Evolutionary conservation across 306 rosid genomes (phyloP).

Genomic region (Trifolium subterraneum): DNA sequence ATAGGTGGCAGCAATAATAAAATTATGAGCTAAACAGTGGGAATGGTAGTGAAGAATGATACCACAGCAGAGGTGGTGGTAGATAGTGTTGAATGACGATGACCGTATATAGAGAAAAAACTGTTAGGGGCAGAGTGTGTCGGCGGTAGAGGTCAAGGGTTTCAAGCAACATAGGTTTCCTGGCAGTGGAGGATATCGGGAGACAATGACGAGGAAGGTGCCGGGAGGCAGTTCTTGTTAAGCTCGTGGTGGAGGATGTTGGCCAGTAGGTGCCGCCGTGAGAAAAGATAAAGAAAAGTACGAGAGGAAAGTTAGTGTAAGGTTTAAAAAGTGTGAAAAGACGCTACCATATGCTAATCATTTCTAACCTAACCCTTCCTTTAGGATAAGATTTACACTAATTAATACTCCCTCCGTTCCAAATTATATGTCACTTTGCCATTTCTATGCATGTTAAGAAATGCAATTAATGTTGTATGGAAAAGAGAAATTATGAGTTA

Average conservation of each 20-base stretch:
- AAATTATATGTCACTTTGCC: too few relatives aligned
- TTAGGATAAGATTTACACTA: not conserved
- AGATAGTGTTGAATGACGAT: not conserved
- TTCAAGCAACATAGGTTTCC: not conserved
- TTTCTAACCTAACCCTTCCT: not conserved
- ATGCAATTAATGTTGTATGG: too few relatives aligned
- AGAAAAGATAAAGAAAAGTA: not conserved
- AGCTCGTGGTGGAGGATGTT: not conserved
- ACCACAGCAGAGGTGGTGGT: not conserved
- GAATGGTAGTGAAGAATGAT: not conserved
- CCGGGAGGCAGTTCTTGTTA: not conserved
- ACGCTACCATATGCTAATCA: not conserved
- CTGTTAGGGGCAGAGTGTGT: not conserved
- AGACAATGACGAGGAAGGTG: not conserved
- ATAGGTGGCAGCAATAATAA: conserved; percentile 1
- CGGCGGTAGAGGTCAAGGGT: not conserved
- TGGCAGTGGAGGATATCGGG: conserved; percentile 1
- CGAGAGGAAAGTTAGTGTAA: not conserved
- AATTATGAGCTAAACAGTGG: not conserved
- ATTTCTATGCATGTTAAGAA: too few relatives aligned
- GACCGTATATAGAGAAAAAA: not conserved
- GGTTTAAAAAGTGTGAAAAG: conserved; percentile 4
- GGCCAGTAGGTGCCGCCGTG: not conserved
- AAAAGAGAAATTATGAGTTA: too few relatives aligned
- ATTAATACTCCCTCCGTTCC: too few relatives aligned